Conservation (phyloP, 2,329 filamentous ascomycete genomes). For the Fusarium dlaminii region DNA sequence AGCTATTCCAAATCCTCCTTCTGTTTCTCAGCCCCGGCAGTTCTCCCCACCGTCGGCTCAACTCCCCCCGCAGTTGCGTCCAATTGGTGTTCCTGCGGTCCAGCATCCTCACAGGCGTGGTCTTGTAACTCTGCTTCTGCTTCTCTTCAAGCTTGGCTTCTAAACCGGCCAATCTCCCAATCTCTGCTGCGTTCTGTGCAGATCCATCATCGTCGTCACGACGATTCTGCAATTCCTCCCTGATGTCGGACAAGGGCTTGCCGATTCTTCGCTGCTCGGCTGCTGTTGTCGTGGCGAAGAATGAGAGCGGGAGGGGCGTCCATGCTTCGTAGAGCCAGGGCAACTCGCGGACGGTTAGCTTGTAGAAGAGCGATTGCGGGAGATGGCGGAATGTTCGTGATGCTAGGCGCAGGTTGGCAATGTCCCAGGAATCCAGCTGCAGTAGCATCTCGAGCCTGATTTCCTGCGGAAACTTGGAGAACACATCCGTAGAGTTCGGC, state of each 20-base stretch:
- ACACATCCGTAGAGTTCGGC: background rate
- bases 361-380: constrained; percentile 1
- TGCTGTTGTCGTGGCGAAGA: constrained; percentile 19
- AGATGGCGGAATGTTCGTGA: constrained; percentile 21
- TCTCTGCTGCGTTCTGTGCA: background rate
- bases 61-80: background rate
- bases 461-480: background rate
- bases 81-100: background rate
- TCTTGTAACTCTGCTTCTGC: background rate
- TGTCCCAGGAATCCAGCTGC: background rate
- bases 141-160: background rate
- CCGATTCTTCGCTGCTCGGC: constrained; percentile 3
- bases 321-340: constrained; percentile 37
- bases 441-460: background rate
- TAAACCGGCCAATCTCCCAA: background rate
- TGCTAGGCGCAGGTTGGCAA: background rate
- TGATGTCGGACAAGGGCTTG: background rate
- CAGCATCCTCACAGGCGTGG: background rate
- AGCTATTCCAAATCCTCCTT: constrained; percentile 12
- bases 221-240: background rate
- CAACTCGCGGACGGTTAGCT: background rate
- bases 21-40: constrained; percentile 3
- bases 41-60: background rate
- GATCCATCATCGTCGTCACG: no score
- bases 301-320: constrained; percentile 13